Base-by-base conservation (phyloP, 192 early-diverging fungal species). In the Gamsiella multidivaricata region DNA sequence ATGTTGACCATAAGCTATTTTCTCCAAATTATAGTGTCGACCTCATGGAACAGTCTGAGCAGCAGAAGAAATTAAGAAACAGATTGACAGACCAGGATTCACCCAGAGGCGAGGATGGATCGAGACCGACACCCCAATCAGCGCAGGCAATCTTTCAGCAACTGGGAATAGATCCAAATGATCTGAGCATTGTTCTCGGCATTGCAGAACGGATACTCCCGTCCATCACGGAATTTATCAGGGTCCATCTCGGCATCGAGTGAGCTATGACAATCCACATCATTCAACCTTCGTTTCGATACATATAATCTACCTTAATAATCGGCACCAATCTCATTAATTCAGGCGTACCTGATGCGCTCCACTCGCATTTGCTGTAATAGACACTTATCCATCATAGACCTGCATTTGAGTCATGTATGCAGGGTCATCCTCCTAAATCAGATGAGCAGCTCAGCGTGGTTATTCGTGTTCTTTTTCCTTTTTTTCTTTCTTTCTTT, bases 161-260 rank as follows among this genome's bases (percentile, higher is more conserved):
- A 17, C 17, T 78, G 45, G 74, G 74, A 25, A 23, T 67, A 31
- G 61, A 81, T 6, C 58, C 73, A 22, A 58, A 63, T 29, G 83
- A 84, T 36, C 74, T 86, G 42, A 73, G 69, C 12, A 80, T 86
- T 28, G 65, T 86, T 14, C 67, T 86, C 8, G 79, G 83, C 2
- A 81, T 80, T 3, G 85, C 85, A 7, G 85, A 86, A 22, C 71
- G 84, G 32, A 50, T 86, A 37, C 65, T 80, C 28, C 83, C 83
- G 11, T 80, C 83, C 0, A 80, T 82, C 50, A 69, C 82, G 6
- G 79, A 83, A 28, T 84, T 85, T 67, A 61, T 82, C 7, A 46
- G 74, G 15, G 74, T 68, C 4, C 43, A 64, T 32, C 54, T 78
- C 9, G 74, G 65, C 7, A 66, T 76, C n/a, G 74, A 68, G 12